Evolutionary conservation across 345 rosid species (phyloP).

Genomic region (Carallia pectinifolia): DNA sequence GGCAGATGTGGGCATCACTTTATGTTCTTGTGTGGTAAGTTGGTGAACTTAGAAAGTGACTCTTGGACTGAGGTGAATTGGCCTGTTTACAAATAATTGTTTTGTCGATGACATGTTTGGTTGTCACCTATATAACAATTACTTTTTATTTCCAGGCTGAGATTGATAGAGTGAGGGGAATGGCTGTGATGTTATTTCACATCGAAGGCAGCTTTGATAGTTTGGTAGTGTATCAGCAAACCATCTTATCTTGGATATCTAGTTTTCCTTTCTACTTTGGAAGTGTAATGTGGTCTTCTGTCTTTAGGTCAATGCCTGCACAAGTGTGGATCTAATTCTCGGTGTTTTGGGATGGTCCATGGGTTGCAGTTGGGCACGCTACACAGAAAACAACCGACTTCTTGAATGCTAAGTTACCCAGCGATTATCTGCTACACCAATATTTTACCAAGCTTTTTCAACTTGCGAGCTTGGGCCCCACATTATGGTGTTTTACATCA

Average conservation of each 20-base stretch:
- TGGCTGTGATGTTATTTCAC: constrained; percentile 90
- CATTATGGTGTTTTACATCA: constrained; percentile 10
- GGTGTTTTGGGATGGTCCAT: constrained; percentile 95
- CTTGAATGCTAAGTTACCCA: constrained; percentile 56
- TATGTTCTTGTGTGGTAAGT: constrained; percentile 91
- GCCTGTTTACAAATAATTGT: background rate
- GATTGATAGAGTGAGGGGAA: constrained; percentile 82
- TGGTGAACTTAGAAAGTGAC: constrained; percentile 4
- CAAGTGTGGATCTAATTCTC: constrained; percentile 65
- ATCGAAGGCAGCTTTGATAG: constrained; percentile 68
- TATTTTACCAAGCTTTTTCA: constrained; percentile 30
- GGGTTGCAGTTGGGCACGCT: constrained; percentile 93
- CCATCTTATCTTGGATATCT: background rate
- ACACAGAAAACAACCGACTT: constrained; percentile 38
- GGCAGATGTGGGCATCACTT: constrained; percentile 58
- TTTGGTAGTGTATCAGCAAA: constrained; percentile 50
- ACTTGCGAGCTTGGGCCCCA: constrained; percentile 31
- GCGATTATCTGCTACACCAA: constrained; percentile 2
- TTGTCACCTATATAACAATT: background rate
- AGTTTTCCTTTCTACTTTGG: background rate
- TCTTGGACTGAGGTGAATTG: no score
- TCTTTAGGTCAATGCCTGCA: constrained; percentile 68
- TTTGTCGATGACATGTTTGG: constrained; percentile 7
- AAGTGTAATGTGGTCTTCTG: constrained; percentile 8
- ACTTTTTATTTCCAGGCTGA: constrained; percentile 56